A percentile compares a stretch with the other conserved stretches of the same genome.
These are phyloP conservation scores for Trametopsis cervina DNA, from an alignment of 768 basidiomycete genomes.

Conservation along the genomic window DNA sequence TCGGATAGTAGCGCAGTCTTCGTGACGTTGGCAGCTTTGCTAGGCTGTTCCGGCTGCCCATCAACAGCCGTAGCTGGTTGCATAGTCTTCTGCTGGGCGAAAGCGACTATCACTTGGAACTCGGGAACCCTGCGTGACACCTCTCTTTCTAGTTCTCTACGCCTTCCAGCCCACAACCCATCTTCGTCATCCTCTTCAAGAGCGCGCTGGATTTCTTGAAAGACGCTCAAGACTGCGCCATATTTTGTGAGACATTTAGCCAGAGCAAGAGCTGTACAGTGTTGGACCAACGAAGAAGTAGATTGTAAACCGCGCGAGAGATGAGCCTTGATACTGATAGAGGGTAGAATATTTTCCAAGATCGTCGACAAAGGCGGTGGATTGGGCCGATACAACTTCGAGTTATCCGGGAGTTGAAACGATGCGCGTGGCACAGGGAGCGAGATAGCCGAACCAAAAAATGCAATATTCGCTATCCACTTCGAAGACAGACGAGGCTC, in stretches of 20 bases:
- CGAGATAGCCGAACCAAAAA: constrained; percentile 73
- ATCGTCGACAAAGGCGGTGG: constrained; percentile 71
- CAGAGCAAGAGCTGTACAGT: constrained; percentile 75
- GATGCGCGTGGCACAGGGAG: constrained; percentile 60
- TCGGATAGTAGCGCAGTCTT: constrained; percentile 66
- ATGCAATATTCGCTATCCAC: constrained; percentile 88
- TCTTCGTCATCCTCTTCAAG: constrained; percentile 30
- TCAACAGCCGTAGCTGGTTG: background rate
- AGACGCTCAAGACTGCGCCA: constrained; percentile 40
- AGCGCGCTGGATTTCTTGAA: constrained; percentile 53
- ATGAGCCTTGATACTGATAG: constrained; percentile 58
- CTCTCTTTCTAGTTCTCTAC: constrained; percentile 68
- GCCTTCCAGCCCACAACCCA: constrained; percentile 67
- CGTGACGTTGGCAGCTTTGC: constrained; percentile 22
- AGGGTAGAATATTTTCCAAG: constrained; percentile 76
- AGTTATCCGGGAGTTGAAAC: constrained; percentile 48
- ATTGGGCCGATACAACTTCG: constrained; percentile 48
- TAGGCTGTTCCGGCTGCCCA: background rate
- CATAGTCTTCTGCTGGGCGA: constrained; percentile 49
- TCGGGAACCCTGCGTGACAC: constrained; percentile 75
- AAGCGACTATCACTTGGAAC: constrained; percentile 77
- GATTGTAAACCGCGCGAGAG: constrained; percentile 81
- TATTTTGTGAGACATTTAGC: constrained; percentile 74
- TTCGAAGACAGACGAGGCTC: constrained; percentile 84
- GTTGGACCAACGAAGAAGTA: constrained; percentile 69